These are phyloP conservation scores for Lactuca saligna DNA, from an alignment of 129 eudicot genomes.

Conservation along the genomic window DNA sequence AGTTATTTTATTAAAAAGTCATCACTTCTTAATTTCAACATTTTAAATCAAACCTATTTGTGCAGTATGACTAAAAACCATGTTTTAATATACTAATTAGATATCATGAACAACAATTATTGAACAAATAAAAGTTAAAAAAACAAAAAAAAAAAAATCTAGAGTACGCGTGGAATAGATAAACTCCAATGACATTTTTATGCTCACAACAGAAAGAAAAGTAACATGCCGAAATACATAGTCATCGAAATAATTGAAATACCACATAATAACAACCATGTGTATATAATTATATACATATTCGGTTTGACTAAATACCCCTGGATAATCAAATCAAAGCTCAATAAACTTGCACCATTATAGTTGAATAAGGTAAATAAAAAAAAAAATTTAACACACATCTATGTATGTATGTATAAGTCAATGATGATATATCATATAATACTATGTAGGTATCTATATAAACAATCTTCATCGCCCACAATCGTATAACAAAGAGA, in stretches of 20 bases:
- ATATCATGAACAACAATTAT: background rate
- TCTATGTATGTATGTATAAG: background rate
- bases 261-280: constrained; percentile 1
- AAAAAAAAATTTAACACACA: background rate
- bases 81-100: no score
- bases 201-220: background rate
- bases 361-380: constrained; percentile 3
- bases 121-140: background rate
- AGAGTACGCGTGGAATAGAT: background rate
- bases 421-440: constrained; percentile 2
- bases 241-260: background rate
- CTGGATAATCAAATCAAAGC: constrained; percentile 9
- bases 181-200: background rate
- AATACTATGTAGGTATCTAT: constrained; percentile 6
- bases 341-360: constrained; percentile 7
- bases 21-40: background rate
- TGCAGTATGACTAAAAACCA: background rate
- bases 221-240: constrained; percentile 10
- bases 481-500: constrained; percentile 12
- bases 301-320: constrained; percentile 12
- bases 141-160: background rate
- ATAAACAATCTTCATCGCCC: constrained; percentile 18
- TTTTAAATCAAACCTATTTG: no score
- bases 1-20: no score
- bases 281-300: background rate